Conservation (phyloP, 2,329 filamentous ascomycete species). For the Fusarium sp. region DNA sequence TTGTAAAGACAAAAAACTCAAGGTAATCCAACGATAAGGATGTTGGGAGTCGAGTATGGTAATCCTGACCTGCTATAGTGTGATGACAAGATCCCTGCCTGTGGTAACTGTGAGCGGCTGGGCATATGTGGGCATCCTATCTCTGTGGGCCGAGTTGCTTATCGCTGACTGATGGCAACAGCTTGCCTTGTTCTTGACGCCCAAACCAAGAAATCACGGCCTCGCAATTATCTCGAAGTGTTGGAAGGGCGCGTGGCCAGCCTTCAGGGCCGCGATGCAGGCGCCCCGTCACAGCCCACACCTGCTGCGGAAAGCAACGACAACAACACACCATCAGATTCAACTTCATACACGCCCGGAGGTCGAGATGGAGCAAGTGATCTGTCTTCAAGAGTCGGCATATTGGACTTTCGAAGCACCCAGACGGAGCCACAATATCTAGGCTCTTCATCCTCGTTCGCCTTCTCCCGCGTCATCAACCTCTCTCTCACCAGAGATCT, state of each 20-base stretch:
- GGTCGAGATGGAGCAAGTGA: constrained; percentile 13
- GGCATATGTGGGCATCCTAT: not conserved
- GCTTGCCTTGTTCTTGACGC: constrained; percentile 49
- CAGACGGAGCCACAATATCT: constrained; percentile 49
- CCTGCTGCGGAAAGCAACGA: not conserved
- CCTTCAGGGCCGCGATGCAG: constrained; percentile 34
- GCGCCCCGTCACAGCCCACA: not conserved
- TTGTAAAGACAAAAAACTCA: constrained; percentile 21
- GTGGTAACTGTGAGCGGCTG: constrained; percentile 3
- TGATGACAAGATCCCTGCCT: constrained; percentile 3
- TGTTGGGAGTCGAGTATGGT: too few relatives aligned
- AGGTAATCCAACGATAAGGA: not conserved
- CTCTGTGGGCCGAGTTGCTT: too few relatives aligned
- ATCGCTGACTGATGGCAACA: not conserved
- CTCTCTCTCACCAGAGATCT: constrained; percentile 20
- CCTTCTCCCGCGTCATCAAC: constrained; percentile 48
- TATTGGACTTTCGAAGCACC: constrained; percentile 36
- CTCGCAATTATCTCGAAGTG: constrained; percentile 51
- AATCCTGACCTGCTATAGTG: too few relatives aligned
- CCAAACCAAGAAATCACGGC: constrained; percentile 43
- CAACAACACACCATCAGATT: not conserved
- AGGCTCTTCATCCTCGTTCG: constrained; percentile 50
- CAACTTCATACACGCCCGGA: not conserved
- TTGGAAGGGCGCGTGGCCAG: constrained; percentile 48
- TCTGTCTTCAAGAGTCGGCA: constrained; percentile 35